Percentiles rank a stretch among this genome's conserved stretches.
Evolutionary conservation across 768 basidiomycete species (phyloP).

Genomic region (Kwoniella sp.): DNA sequence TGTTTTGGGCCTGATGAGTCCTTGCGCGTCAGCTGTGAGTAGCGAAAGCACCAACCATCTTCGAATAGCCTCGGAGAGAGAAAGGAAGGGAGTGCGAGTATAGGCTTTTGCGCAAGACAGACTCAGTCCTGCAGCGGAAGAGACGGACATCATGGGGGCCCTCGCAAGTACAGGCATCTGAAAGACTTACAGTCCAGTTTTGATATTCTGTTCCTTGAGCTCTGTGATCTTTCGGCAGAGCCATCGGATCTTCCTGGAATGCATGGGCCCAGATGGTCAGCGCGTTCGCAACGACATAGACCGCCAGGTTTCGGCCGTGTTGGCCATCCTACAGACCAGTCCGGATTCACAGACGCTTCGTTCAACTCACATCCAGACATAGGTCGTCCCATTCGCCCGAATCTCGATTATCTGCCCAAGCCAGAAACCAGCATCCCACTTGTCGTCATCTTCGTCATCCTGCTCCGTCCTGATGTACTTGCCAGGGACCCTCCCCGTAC

Average conservation of each 20-base stretch:
- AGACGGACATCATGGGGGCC: background rate
- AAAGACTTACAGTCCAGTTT: constrained; percentile 19
- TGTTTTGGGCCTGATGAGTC: constrained; percentile 9
- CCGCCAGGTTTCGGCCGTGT: too few relatives aligned
- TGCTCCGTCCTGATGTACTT: background rate
- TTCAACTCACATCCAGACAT: constrained; percentile 28
- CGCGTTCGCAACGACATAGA: background rate
- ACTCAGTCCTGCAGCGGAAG: background rate
- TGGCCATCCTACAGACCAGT: too few relatives aligned
- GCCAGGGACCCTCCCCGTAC: background rate
- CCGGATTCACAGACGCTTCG: too few relatives aligned
- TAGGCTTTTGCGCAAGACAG: too few relatives aligned
- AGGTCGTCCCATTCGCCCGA: constrained; percentile 23
- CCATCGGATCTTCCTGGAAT: constrained; percentile 29
- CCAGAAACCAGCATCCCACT: constrained; percentile 18
- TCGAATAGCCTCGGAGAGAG: background rate
- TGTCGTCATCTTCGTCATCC: constrained; percentile 1
- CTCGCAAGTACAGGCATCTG: too few relatives aligned
- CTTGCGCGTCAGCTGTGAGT: background rate
- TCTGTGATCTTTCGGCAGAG: constrained; percentile 17
- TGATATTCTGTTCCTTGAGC: constrained; percentile 15
- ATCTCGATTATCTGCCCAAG: constrained; percentile 30
- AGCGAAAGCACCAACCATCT: too few relatives aligned
- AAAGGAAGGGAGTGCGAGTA: too few relatives aligned
- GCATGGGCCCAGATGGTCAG: background rate